Conservation (phyloP, 2,329 filamentous ascomycete species). For the Pseudogymnoascus sp. region DNA sequence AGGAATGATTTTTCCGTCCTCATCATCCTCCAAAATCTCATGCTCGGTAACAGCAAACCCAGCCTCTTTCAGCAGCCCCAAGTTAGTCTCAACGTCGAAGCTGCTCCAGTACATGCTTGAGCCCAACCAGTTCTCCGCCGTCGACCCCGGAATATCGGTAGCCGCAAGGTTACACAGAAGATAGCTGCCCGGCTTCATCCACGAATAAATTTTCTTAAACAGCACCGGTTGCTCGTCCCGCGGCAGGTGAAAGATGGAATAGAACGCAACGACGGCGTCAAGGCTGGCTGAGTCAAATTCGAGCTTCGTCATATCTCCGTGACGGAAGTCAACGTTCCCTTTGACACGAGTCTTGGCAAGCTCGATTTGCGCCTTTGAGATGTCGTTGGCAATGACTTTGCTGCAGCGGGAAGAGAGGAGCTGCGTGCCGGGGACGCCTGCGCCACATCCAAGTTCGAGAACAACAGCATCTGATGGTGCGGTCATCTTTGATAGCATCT, state of each 20-base stretch:
- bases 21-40: slow-evolving; percentile 12
- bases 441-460: slow-evolving; percentile 5
- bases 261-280: slow-evolving; percentile 37
- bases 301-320: slow-evolving; percentile 37
- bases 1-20: slow-evolving; percentile 10
- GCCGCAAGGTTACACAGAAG: slow-evolving; percentile 35
- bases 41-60: slow-evolving; percentile 9
- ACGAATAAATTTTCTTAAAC: slow-evolving; percentile 30
- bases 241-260: slow-evolving; percentile 39
- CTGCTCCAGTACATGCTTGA: slow-evolving; percentile 15
- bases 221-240: slow-evolving; percentile 34
- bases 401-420: slow-evolving; percentile 4
- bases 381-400: slow-evolving; percentile 12
- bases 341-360: slow-evolving; percentile 9
- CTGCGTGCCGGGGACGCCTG: slow-evolving; percentile 7
- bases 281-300: slow-evolving; percentile 29
- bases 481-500: slow-evolving; percentile 11
- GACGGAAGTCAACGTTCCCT: slow-evolving; percentile 12
- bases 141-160: slow-evolving; percentile 16
- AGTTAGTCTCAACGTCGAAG: slow-evolving; percentile 10
- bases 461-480: slow-evolving; percentile 6
- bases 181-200: slow-evolving; percentile 37
- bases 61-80: neutral
- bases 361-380: slow-evolving; percentile 10
- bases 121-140: slow-evolving; percentile 28